phyloP scores from a whole-genome alignment of 345 rosid genomes.

The Lenwebbia sp. region DNA sequence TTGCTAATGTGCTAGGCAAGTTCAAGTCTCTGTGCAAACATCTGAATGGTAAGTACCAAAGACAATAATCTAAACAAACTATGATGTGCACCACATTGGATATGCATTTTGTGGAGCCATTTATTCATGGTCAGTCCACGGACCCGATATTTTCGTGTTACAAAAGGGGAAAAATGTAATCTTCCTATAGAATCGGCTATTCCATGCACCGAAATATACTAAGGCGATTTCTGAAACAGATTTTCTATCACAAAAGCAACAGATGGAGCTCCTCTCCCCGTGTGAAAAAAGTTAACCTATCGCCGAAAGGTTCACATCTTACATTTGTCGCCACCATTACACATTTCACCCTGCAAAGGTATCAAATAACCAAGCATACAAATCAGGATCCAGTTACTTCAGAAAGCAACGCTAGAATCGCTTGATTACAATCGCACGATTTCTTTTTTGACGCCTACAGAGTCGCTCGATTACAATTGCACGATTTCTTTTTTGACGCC shows the following conservation, averaged over 20 bases:
- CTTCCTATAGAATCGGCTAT: background rate
- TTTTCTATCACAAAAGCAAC: background rate
- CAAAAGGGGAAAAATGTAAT: background rate
- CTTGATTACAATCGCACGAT: background rate
- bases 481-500: background rate
- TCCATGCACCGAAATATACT: background rate
- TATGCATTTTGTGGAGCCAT: background rate
- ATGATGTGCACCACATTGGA: background rate
- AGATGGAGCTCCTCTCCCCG: background rate
- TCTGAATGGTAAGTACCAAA: background rate
- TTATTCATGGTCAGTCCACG: background rate
- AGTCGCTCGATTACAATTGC: background rate
- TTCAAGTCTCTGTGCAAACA: background rate
- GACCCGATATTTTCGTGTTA: background rate
- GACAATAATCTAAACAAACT: background rate
- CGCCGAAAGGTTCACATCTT: slow-evolving; percentile 22
- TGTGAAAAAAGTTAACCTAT: background rate
- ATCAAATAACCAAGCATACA: background rate
- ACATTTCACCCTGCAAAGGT: slow-evolving; percentile 40
- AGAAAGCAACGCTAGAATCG: background rate
- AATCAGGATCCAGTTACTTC: background rate
- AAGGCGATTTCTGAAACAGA: background rate
- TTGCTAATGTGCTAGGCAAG: background rate
- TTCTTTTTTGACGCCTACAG: background rate
- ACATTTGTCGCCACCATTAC: slow-evolving; percentile 35